Evolutionary conservation across 805 yeast genomes (phyloP).

Genomic region (Helenozyma baotianmanensis): DNA sequence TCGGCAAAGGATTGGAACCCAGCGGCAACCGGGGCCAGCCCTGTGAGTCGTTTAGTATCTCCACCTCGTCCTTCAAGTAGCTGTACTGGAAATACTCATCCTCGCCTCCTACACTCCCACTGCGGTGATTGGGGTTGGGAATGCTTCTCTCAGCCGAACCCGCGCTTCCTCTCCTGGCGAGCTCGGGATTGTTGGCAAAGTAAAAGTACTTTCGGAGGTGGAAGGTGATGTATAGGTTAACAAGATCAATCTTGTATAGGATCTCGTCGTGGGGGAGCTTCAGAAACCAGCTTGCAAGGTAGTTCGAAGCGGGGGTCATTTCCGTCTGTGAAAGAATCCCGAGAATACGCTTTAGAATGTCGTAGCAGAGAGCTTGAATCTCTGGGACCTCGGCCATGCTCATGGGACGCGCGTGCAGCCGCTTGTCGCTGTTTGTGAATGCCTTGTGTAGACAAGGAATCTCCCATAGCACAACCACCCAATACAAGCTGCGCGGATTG

Average conservation of each 20-base stretch:
- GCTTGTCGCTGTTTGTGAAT: constrained; percentile 28
- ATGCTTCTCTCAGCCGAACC: background rate
- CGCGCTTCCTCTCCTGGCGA: constrained; percentile 8
- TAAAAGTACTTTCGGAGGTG: constrained; percentile 56
- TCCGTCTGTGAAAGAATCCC: constrained; percentile 61
- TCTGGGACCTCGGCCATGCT: constrained; percentile 44
- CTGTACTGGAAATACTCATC: constrained; percentile 11
- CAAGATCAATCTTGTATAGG: constrained; percentile 52
- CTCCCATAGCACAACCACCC: constrained; percentile 64
- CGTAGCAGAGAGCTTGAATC: constrained; percentile 56
- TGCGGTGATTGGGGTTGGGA: background rate
- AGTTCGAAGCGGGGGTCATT: constrained; percentile 30
- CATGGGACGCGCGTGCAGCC: constrained; percentile 4
- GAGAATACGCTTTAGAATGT: constrained; percentile 60
- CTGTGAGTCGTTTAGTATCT: constrained; percentile 3
- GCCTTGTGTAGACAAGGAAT: constrained; percentile 58
- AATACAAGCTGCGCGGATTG: constrained; percentile 43
- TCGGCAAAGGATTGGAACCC: constrained; percentile 2
- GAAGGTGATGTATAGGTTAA: constrained; percentile 76
- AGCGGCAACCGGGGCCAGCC: constrained; percentile 10
- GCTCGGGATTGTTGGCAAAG: constrained; percentile 24
- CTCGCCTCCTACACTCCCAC: constrained; percentile 5
- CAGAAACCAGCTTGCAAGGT: constrained; percentile 55
- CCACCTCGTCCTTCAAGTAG: constrained; percentile 14
- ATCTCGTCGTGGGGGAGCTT: constrained; percentile 42